Conservation (phyloP, 2,329 filamentous ascomycete genomes). For the Gaeumannomyces tritici region DNA sequence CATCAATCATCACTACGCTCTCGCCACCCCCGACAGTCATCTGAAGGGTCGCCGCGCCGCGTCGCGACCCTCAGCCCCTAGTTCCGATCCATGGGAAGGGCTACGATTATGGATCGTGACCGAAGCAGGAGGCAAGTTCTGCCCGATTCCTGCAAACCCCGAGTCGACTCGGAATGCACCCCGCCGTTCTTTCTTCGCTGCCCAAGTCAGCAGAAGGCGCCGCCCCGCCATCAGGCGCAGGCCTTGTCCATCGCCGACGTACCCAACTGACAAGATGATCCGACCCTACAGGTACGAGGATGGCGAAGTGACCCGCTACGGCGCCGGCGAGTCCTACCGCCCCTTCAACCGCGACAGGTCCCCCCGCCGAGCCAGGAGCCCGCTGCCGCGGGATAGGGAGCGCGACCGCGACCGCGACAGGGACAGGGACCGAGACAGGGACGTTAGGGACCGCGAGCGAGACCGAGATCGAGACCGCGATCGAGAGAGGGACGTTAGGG, state of each 20-base stretch:
- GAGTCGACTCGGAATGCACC: background rate
- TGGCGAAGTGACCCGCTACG: constrained; percentile 52
- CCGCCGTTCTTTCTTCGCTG: background rate
- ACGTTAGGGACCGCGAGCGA: constrained; percentile 12
- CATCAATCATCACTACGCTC: background rate
- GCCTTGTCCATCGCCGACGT: background rate
- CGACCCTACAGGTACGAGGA: constrained; percentile 42
- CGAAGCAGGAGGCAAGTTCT: constrained; percentile 4
- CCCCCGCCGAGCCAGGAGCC: constrained; percentile 25
- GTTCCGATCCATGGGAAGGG: background rate
- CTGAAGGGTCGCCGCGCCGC: background rate
- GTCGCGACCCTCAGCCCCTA: background rate
- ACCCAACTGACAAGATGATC: background rate
- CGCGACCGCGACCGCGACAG: constrained; percentile 14
- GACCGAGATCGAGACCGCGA: constrained; percentile 14
- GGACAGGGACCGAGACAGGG: constrained; percentile 15
- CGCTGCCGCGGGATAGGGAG: constrained; percentile 14
- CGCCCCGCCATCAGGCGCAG: background rate
- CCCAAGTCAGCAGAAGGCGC: too few relatives aligned
- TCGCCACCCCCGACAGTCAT: background rate
- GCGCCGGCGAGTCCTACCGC: constrained; percentile 51
- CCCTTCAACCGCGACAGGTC: constrained; percentile 40
- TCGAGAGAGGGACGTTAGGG: constrained; percentile 21
- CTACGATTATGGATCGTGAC: constrained; percentile 7
- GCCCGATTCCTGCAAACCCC: background rate